phyloP scores from a whole-genome alignment of 1,284 basidiomycete species.

The Sporisorium scitamineum region DNA sequence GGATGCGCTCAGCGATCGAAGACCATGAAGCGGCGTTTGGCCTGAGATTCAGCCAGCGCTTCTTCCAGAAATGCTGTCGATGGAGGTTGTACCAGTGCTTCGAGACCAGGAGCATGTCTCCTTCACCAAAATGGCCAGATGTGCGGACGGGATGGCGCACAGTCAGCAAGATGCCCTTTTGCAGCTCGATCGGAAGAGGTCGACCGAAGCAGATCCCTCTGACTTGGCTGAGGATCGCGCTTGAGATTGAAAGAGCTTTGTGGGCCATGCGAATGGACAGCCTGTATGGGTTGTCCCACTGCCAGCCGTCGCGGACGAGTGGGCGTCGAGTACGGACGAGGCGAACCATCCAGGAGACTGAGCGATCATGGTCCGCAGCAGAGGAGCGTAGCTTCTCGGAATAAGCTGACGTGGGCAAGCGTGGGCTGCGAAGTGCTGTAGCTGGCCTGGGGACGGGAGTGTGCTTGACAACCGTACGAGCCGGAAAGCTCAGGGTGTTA shows the following conservation, averaged over 20 bases:
- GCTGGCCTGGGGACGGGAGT: neutral
- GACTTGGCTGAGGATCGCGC: neutral
- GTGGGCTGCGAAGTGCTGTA: neutral
- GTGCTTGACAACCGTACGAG: slow-evolving; percentile 19
- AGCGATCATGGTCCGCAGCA: accelerated
- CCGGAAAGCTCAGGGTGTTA: slow-evolving; percentile 23
- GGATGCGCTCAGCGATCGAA: slow-evolving; percentile 10
- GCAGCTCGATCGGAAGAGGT: slow-evolving; percentile 5
- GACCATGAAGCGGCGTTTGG: slow-evolving; percentile 7
- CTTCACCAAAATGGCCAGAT: neutral
- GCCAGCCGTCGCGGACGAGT: slow-evolving; percentile 15
- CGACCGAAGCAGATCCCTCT: neutral
- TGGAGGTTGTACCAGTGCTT: slow-evolving; percentile 14
- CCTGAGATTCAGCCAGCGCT: slow-evolving; percentile 18
- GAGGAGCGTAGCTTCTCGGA: neutral
- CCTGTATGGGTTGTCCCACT: slow-evolving; percentile 20
- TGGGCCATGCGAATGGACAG: neutral
- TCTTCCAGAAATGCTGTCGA: slow-evolving; percentile 15
- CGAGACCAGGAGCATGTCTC: slow-evolving; percentile 24
- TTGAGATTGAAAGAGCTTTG: neutral
- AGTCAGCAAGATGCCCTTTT: neutral
- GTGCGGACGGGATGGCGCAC: neutral
- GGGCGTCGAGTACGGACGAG: slow-evolving; percentile 4
- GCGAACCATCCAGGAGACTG: neutral
- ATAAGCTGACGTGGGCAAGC: neutral